These are phyloP conservation scores for Sarocladiaceae sp. DNA, from an alignment of 2,329 filamentous ascomycete species.

Conservation along the genomic window DNA sequence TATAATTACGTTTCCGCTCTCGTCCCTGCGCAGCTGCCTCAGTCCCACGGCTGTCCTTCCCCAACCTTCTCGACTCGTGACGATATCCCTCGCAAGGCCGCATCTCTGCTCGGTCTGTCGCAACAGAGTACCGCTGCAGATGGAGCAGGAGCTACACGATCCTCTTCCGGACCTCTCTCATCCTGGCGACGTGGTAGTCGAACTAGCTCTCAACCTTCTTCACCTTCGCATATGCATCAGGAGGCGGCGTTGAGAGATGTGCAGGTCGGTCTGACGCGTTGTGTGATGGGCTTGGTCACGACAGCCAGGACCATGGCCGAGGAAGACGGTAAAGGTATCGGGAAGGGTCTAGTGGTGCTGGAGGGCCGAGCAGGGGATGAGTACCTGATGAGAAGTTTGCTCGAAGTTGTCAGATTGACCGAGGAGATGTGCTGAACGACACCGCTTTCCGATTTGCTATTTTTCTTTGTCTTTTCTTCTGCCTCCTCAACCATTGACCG, in stretches of 20 bases:
- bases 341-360: conserved; percentile 20
- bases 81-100: conserved; percentile 48
- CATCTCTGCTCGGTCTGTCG: conserved; percentile 44
- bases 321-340: conserved; percentile 23
- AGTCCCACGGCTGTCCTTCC: conserved; percentile 14
- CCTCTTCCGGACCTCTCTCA: conserved; percentile 11
- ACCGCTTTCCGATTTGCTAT: not conserved
- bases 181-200: conserved; percentile 12
- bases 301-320: conserved; percentile 39
- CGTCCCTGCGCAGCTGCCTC: conserved; percentile 16
- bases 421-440: conserved; percentile 23
- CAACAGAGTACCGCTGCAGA: not conserved
- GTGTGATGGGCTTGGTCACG: conserved; percentile 45
- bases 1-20: conserved; percentile 52
- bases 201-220: conserved; percentile 12
- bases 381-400: conserved; percentile 35
- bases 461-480: not conserved
- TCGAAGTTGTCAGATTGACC: conserved; percentile 36
- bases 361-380: conserved; percentile 29
- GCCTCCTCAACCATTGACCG: not conserved
- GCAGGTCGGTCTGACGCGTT: conserved; percentile 44
- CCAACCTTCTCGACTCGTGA: conserved; percentile 20
- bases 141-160: not conserved
- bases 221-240: not conserved
- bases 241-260: conserved; percentile 39